phyloP scores from a whole-genome alignment of 306 rosid genomes.

The Trifolium subterraneum region DNA sequence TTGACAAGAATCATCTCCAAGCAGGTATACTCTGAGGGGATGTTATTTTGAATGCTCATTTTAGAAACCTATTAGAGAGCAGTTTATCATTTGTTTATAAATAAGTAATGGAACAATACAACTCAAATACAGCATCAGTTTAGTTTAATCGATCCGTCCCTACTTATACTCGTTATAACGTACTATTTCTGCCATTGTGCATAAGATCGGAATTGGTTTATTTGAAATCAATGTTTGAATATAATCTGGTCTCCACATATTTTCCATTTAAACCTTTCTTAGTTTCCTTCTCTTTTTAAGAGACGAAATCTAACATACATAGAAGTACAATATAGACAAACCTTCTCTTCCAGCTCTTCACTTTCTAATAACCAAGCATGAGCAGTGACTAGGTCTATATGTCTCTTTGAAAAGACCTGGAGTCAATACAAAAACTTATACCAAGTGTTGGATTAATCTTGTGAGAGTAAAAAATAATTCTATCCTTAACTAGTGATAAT shows the following conservation, averaged over 20 bases:
- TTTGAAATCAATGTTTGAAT: slow-evolving; percentile 30
- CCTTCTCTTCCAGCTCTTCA: slow-evolving; percentile 86
- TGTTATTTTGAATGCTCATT: slow-evolving; percentile 75
- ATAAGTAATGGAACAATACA: slow-evolving; percentile 18
- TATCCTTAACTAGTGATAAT: no score
- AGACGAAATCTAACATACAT: slow-evolving; percentile 6
- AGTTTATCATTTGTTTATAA: slow-evolving; percentile 34
- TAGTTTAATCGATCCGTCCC: no score
- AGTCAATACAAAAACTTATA: slow-evolving; percentile 32
- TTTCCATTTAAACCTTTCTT: slow-evolving; percentile 4
- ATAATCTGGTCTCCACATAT: slow-evolving; percentile 1
- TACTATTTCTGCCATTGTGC: no score
- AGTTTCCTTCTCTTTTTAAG: neutral
- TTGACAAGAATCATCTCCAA: slow-evolving; percentile 53
- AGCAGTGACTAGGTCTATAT: slow-evolving; percentile 71
- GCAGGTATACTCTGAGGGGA: slow-evolving; percentile 80
- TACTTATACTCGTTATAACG: no score
- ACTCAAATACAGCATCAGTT: neutral
- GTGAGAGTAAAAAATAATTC: no score
- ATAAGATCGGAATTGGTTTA: neutral
- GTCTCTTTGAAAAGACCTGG: slow-evolving; percentile 89
- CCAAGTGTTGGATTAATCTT: neutral
- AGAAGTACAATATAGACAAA: slow-evolving; percentile 41
- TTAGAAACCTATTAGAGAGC: slow-evolving; percentile 60
- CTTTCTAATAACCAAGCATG: slow-evolving; percentile 78